These are phyloP conservation scores for Stevia rebaudiana DNA, from an alignment of 140 eudicot genomes.

Conservation along the genomic window DNA sequence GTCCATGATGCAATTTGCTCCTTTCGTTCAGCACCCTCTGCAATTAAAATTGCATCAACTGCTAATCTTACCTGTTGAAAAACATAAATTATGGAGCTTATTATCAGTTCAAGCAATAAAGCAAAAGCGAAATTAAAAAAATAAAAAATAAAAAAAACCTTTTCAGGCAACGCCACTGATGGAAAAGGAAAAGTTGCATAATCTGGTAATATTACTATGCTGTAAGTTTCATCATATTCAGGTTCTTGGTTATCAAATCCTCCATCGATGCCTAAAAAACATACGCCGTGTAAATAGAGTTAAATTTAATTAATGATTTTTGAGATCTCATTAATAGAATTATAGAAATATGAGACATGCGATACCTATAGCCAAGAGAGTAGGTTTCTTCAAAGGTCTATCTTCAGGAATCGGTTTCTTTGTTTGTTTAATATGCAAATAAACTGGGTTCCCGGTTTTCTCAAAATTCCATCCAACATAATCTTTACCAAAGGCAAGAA, in stretches of 20 bases:
- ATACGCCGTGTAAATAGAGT: background rate
- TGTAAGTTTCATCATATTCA: constrained; percentile 64
- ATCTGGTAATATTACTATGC: constrained; percentile 74
- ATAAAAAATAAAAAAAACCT: no score
- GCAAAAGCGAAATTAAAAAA: background rate
- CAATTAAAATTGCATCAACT: constrained; percentile 73
- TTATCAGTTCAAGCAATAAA: background rate
- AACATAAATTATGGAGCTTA: background rate
- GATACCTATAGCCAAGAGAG: constrained; percentile 86
- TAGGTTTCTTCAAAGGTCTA: constrained; percentile 92
- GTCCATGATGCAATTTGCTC: constrained; percentile 96
- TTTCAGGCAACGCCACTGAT: constrained; percentile 86
- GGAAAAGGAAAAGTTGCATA: constrained; percentile 71
- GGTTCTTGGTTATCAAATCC: constrained; percentile 86
- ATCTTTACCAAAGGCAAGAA: constrained; percentile 94
- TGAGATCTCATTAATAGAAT: no score
- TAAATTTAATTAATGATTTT: no score
- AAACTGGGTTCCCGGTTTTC: constrained; percentile 83
- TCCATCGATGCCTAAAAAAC: constrained; percentile 69
- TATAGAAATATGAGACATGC: no score
- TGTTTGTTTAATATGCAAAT: constrained; percentile 78
- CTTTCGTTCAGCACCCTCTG: constrained; percentile 88
- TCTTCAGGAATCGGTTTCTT: constrained; percentile 75
- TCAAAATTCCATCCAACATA: constrained; percentile 78
- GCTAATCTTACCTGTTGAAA: constrained; percentile 76